phyloP scores from a whole-genome alignment of 2,329 filamentous ascomycete species.

The Xenoacremonium recifei region DNA sequence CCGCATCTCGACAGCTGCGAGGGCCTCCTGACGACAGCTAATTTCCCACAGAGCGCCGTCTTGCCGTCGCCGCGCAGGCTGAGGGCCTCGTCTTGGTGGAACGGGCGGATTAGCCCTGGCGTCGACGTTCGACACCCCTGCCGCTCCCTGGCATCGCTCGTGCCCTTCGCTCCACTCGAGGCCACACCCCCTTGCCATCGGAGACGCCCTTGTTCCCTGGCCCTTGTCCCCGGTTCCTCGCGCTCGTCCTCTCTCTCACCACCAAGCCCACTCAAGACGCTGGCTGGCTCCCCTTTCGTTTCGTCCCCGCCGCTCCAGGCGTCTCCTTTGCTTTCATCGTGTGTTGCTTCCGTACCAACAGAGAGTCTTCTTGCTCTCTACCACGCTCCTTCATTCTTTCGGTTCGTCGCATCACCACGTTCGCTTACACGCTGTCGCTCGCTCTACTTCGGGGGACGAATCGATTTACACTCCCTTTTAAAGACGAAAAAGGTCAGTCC shows the following conservation, averaged over 20 bases:
- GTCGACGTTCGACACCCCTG: background rate
- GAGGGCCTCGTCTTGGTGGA: background rate
- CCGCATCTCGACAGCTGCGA: slow-evolving; percentile 1
- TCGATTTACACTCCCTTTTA: slow-evolving; percentile 16
- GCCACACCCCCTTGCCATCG: background rate
- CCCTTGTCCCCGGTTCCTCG: slow-evolving; percentile 6
- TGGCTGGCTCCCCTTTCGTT: slow-evolving; percentile 23
- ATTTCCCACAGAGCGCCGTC: slow-evolving; percentile 11
- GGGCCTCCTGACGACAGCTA: slow-evolving; percentile 13
- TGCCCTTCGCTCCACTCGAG: too few relatives aligned
- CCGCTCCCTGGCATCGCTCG: background rate
- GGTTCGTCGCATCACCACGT: slow-evolving; percentile 25
- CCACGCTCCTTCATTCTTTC: slow-evolving; percentile 52
- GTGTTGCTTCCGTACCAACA: slow-evolving; percentile 47
- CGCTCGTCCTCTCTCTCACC: slow-evolving; percentile 7
- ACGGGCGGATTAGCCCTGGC: background rate
- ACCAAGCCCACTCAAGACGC: slow-evolving; percentile 19
- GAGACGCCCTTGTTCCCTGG: slow-evolving; percentile 13
- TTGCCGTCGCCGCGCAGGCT: background rate
- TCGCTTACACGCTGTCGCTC: slow-evolving; percentile 30
- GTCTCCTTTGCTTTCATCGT: slow-evolving; percentile 26
- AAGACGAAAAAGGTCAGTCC: slow-evolving; percentile 22
- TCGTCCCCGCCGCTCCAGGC: slow-evolving; percentile 20
- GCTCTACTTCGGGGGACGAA: slow-evolving; percentile 15
- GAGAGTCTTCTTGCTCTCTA: slow-evolving; percentile 53